A percentile compares a stretch with the other conserved stretches of the same genome.
Conservation (phyloP, 257 asterid species). For the Paulownia fortunei region DNA sequence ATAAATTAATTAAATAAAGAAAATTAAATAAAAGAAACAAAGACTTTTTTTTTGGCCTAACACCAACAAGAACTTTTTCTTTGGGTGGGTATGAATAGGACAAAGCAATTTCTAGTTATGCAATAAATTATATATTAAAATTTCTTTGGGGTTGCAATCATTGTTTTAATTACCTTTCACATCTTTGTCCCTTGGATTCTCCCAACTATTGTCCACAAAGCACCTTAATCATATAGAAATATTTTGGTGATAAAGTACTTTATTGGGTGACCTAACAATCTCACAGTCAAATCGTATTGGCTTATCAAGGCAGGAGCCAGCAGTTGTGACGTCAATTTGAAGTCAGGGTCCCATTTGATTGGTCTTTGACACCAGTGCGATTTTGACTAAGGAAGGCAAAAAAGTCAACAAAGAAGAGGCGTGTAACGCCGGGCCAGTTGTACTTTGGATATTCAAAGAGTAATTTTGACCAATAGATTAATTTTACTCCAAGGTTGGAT, state of each 20-base stretch:
- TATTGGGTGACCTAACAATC: neutral
- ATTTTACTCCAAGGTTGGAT: too few relatives aligned
- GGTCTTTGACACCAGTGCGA: neutral
- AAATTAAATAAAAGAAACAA: neutral
- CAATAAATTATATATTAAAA: neutral
- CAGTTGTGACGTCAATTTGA: neutral
- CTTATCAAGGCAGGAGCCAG: neutral
- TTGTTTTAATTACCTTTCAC: slow-evolving; percentile 23
- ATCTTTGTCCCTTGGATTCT: slow-evolving; percentile 35
- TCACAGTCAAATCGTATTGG: slow-evolving; percentile 14
- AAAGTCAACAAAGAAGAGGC: neutral
- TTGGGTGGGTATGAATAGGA: slow-evolving; percentile 22
- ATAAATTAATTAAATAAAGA: neutral
- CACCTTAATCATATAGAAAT: slow-evolving; percentile 2
- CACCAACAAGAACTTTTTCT: slow-evolving; percentile 19
- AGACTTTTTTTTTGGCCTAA: neutral
- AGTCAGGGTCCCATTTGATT: neutral
- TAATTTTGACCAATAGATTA: neutral
- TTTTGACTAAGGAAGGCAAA: neutral
- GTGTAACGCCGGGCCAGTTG: slow-evolving; percentile 1
- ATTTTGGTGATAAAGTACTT: neutral
- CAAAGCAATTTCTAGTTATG: slow-evolving; percentile 16
- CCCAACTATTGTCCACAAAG: slow-evolving; percentile 6
- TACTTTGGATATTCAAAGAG: neutral
- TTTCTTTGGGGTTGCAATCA: slow-evolving; percentile 15